These are phyloP conservation scores for Tetrapisispora fleetii DNA, from an alignment of 805 yeast genomes.

Conservation along the genomic window DNA sequence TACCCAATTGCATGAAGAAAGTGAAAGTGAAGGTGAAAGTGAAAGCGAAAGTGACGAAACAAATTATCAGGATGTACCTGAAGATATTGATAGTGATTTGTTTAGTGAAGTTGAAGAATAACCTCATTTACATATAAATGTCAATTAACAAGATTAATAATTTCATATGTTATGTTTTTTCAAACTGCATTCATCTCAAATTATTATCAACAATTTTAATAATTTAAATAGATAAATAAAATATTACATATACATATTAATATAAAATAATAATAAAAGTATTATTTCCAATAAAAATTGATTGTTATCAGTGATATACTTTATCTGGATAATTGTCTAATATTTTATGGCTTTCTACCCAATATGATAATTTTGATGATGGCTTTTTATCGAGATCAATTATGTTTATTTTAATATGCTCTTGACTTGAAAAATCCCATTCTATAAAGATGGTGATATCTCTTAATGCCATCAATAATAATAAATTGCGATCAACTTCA, in stretches of 20 bases:
- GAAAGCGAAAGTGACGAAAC: conserved; percentile 31
- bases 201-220: background rate
- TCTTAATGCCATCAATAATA: conserved; percentile 30
- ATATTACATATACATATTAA: too few relatives aligned
- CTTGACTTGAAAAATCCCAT: conserved; percentile 9
- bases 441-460: conserved; percentile 31
- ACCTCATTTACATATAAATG: too few relatives aligned
- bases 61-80: conserved; percentile 33
- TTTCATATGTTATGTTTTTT: too few relatives aligned
- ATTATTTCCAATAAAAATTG: background rate
- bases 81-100: conserved; percentile 38
- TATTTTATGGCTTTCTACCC: conserved; percentile 36
- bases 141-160: too few relatives aligned
- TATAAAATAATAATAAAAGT: background rate
- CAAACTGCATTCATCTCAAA: background rate
- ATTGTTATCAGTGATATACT: background rate
- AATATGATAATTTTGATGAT: conserved; percentile 35
- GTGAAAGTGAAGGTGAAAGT: conserved; percentile 15
- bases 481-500: conserved; percentile 10
- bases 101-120: conserved; percentile 34
- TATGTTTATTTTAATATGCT: conserved; percentile 17
- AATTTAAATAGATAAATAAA: too few relatives aligned
- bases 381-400: conserved; percentile 50
- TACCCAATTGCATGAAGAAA: conserved; percentile 21
- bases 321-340: conserved; percentile 1